phyloP scores from a whole-genome alignment of 1,284 basidiomycete genomes.

The Fomitopsis pinicola region DNA sequence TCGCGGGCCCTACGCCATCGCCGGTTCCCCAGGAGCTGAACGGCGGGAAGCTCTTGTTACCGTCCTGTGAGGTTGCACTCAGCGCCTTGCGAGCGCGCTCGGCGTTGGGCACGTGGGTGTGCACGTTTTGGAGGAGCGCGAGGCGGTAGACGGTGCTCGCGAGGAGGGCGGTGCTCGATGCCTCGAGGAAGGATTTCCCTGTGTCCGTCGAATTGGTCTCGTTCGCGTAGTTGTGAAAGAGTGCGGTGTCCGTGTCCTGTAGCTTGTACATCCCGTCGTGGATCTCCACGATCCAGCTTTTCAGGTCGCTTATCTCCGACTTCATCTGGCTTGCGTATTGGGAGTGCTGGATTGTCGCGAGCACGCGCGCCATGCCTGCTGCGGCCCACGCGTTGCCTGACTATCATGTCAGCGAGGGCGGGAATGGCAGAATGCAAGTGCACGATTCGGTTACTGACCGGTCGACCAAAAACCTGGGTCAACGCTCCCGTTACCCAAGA shows the following conservation, averaged over 20 bases:
- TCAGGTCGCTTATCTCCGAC: conserved; percentile 56
- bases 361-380: conserved; percentile 81
- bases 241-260: background rate
- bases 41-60: background rate
- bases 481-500: conserved; percentile 43
- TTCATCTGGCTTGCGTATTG: conserved; percentile 46
- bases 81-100: conserved; percentile 53
- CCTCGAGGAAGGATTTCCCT: conserved; percentile 62
- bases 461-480: conserved; percentile 75
- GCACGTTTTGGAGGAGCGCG: conserved; percentile 46
- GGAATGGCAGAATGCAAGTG: too few species aligned
- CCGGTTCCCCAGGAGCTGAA: conserved; percentile 6
- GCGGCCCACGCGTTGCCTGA: conserved; percentile 84
- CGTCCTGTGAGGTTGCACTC: conserved; percentile 25
- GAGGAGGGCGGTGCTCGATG: conserved; percentile 71
- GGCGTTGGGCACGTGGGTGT: conserved; percentile 50
- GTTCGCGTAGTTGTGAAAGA: conserved; percentile 64
- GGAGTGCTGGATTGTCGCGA: conserved; percentile 69
- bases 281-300: conserved; percentile 71
- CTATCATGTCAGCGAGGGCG: background rate
- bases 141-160: conserved; percentile 75
- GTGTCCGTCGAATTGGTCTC: conserved; percentile 23
- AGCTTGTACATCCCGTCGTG: conserved; percentile 61
- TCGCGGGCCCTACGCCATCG: conserved; percentile 6
- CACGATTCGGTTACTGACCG: conserved; percentile 33